Evolutionary conservation across 1,139 yeast genomes (phyloP), one percentile per base, ranked within the genome.

Genomic region (Hansenula sp.): DNA sequence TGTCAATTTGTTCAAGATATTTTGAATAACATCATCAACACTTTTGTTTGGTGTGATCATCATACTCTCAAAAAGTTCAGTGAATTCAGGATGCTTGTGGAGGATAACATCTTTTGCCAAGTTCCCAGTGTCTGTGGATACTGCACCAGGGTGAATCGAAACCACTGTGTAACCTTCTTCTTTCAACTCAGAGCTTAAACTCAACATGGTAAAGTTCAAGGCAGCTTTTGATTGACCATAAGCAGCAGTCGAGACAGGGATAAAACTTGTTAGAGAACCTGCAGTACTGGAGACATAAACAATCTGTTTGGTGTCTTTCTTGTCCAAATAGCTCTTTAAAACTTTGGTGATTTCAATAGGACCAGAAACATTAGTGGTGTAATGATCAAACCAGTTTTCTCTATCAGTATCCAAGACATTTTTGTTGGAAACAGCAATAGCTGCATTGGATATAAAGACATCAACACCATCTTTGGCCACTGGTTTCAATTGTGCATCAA

Each of bases 141-240:
- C 68, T 19, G 53, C 39, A 36, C 71, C 71, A 3, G 71, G 71
- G 43, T 61, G 64, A 12, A 62, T 25, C 17, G 63, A 52, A 16
- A 57, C 48, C 17, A 64, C 57, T 3, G 50, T 54, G 43, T 62
- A 60, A 5, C 50, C 55, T 32, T 64, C 62, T 1, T 29, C 45
- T 27, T 46, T 43, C 17, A 55, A 43, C 36, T 65, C 67, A 19
- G 16, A 34, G 33, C 60, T 48, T 33, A 66, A 41, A n/a, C 49
- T 48, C 33, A 51, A 54, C 8, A 52, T 52, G 5, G 57, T 38
- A 33, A 50, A 58, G 49, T 65, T 65, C 41, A 66, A 40, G 1
- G 66, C 67, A 16, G 68, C 67, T 44, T 67, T 67, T 13, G 70
- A 62, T 24, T 49, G 49, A 10, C 70, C 69, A 45, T 67, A 67